Evolutionary conservation across 192 early-diverging fungal genomes (phyloP), one percentile per base, ranked within the genome.

Genomic region (Rhizophagus sp.): DNA sequence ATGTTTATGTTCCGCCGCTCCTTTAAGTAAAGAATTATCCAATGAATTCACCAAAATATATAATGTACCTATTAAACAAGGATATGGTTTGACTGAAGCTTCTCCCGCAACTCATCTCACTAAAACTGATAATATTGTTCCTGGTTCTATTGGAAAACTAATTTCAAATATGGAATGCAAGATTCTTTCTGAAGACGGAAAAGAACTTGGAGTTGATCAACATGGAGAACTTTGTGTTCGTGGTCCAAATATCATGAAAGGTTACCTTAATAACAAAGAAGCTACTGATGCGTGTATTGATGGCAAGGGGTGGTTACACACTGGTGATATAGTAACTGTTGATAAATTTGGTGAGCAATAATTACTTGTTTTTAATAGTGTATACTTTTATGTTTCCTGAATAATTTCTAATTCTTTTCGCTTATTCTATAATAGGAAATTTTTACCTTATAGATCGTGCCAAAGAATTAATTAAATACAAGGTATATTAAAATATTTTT

Each of bases 381-480:
- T 66, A 12, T 12, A 17, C 50, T 3, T n/a, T 6, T 19, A 52
- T 15, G 4, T 4, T 13, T 52, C 3, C 11, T 66, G 12, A 4
- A 33, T 66, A 66, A 41, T 30, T 65, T 25, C 24, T 66, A 9
- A 34, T 34, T 34, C 33, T 15, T 66, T 66, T 66, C 8, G n/a
- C 24, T 15, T 34, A 6, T 22, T 19, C 17, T 17, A 57, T 57
- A 19, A 57, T 73, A 73, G 71, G 44, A 47, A 83, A 91, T 76
- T 91, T 93, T 76, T 91, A 84, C 79, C 88, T 92, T 41, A 87
- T 89, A 6, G 93, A 94, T 80, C 93, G 97, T 27, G 81, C 93
- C 44, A 98, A 97, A 88, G 95, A 97, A 79, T 86, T 97, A 8
- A 97, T 98, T 85, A 97, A 98, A 82, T 98, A 94, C 88, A 98